phyloP scores from a whole-genome alignment of 108 stramenopile species.

The Tribonema minus region DNA sequence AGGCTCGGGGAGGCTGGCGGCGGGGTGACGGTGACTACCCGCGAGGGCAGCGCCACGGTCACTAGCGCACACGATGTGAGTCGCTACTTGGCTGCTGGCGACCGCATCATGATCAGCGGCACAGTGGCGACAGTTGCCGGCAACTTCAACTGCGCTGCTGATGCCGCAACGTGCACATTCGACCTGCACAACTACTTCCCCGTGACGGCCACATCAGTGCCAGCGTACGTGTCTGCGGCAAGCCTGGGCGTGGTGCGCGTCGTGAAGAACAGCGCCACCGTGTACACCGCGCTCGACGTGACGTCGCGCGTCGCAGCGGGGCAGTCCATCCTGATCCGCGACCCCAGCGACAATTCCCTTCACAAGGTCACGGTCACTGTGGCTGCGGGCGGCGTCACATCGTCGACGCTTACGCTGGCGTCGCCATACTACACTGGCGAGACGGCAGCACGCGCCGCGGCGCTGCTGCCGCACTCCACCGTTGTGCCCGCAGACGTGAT shows the following conservation, averaged over 20 bases:
- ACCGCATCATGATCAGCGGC: slow-evolving; percentile 1
- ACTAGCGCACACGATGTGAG: slow-evolving; percentile 1
- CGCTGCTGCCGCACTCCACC: background rate
- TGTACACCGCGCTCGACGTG: slow-evolving; percentile 23
- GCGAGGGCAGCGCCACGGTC: background rate
- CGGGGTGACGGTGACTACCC: background rate
- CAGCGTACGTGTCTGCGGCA: slow-evolving; percentile 7
- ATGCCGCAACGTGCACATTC: background rate
- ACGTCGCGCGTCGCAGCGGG: slow-evolving; percentile 8
- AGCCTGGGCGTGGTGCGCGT: slow-evolving; percentile 28
- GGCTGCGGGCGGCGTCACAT: background rate
- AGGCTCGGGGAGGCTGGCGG: background rate
- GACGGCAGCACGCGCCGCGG: slow-evolving; percentile 3
- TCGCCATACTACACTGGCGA: background rate
- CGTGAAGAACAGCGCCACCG: background rate
- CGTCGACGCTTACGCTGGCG: background rate
- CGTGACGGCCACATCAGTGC: background rate
- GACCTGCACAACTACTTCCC: background rate
- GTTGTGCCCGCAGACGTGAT: slow-evolving; percentile 17
- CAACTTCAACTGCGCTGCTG: slow-evolving; percentile 22
- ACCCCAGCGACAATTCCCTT: too few relatives aligned
- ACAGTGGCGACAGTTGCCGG: slow-evolving; percentile 16
- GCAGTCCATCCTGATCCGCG: slow-evolving; percentile 11
- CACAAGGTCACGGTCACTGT: too few relatives aligned
- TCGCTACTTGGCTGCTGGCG: slow-evolving; percentile 23